phyloP scores from a whole-genome alignment of 495 filamentous ascomycete species.

The Trichodelitschia bisporula region DNA sequence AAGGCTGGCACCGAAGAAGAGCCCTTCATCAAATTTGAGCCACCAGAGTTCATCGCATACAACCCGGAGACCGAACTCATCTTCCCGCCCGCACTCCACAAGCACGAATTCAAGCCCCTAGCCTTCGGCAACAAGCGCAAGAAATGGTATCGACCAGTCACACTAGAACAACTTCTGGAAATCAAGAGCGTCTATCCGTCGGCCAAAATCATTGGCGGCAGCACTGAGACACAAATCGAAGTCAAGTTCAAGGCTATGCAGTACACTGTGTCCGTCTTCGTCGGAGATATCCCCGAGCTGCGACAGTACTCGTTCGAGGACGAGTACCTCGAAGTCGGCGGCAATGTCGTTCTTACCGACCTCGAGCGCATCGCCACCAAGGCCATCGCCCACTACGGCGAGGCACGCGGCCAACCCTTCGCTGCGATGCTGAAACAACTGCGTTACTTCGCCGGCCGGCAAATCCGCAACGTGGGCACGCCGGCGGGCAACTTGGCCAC shows the following conservation, averaged over 20 bases:
- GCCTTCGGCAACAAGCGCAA: conserved; percentile 88
- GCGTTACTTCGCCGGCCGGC: conserved; percentile 80
- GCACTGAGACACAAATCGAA: conserved; percentile 93
- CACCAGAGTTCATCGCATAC: conserved; percentile 78
- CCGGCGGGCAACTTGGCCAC: conserved; percentile 90
- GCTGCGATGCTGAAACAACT: conserved; percentile 53
- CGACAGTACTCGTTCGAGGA: conserved; percentile 55
- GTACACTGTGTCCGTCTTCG: conserved; percentile 71
- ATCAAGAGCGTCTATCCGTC: conserved; percentile 70
- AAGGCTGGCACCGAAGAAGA: conserved; percentile 21
- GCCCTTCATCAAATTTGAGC: conserved; percentile 44
- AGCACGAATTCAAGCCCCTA: conserved; percentile 58
- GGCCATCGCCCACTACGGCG: conserved; percentile 61
- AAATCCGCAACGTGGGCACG: conserved; percentile 92
- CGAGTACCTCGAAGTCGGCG: conserved; percentile 65
- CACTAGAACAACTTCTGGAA: conserved; percentile 62
- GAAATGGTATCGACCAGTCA: conserved; percentile 79
- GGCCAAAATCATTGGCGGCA: conserved; percentile 86
- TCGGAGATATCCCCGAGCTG: conserved; percentile 81
- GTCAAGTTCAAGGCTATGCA: conserved; percentile 93
- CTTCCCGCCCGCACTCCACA: conserved; percentile 64
- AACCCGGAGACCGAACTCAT: conserved; percentile 85
- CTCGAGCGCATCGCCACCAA: conserved; percentile 47
- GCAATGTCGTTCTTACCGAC: conserved; percentile 76
- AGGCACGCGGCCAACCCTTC: conserved; percentile 44